Conservation (phyloP, 108 stramenopile species). For the Stephanodiscus minutulus region DNA sequence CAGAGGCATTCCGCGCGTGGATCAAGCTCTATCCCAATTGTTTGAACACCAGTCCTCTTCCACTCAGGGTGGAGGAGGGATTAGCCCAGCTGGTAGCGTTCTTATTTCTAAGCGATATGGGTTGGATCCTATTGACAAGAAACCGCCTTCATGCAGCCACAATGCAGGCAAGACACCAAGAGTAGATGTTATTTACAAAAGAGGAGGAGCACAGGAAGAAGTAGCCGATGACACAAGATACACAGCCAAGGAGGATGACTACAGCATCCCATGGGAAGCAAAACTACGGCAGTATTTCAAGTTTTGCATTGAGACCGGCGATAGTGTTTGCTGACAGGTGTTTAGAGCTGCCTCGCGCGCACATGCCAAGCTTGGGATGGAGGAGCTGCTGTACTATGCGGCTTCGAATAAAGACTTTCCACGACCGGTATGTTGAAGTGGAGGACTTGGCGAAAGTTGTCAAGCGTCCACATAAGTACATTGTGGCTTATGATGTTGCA, state of each 20-base stretch:
- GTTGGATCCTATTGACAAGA: constrained; percentile 24
- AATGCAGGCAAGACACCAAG: not conserved
- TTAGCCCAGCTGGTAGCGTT: constrained; percentile 69
- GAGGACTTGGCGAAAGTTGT: not conserved
- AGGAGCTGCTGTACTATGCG: constrained; percentile 63
- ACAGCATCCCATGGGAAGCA: constrained; percentile 50
- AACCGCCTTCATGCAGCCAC: not conserved
- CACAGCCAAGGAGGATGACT: constrained; percentile 2
- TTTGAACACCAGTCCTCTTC: constrained; percentile 38
- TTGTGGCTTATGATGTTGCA: too few species aligned
- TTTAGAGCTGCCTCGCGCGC: constrained; percentile 57
- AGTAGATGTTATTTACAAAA: not conserved
- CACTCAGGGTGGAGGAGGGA: constrained; percentile 71
- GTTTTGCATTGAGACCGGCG: constrained; percentile 71
- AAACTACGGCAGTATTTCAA: constrained; percentile 71
- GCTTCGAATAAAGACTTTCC: constrained; percentile 65
- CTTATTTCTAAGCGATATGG: constrained; percentile 69
- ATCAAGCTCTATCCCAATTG: constrained; percentile 71
- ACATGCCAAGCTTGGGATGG: constrained; percentile 65
- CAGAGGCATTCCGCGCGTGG: constrained; percentile 88
- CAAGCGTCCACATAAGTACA: too few species aligned
- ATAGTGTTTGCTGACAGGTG: constrained; percentile 58
- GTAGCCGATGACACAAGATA: constrained; percentile 4
- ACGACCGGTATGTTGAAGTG: not conserved
- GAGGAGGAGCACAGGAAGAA: not conserved